phyloP scores from a whole-genome alignment of 306 rosid genomes.

The Quercus alba region DNA sequence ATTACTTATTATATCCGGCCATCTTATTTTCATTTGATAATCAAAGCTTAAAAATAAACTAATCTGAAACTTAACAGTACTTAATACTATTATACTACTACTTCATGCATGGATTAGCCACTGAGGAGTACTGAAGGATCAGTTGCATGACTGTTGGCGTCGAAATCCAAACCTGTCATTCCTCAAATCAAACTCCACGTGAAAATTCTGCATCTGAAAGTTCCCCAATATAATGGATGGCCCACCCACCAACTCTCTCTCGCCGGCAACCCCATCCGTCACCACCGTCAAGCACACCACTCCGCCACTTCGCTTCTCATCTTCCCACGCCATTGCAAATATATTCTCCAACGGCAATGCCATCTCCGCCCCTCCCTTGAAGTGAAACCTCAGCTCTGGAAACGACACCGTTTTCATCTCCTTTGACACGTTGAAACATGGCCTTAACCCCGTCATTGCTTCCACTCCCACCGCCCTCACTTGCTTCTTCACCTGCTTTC shows the following conservation, averaged over 20 bases:
- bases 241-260: not conserved
- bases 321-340: not conserved
- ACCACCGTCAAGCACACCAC: not conserved
- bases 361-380: conserved; percentile 11
- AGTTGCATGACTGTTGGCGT: not conserved
- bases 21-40: too few relatives aligned
- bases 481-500: not conserved
- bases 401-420: not conserved
- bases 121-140: not conserved
- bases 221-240: conserved; percentile 1
- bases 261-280: not conserved
- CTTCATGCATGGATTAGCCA: too few relatives aligned
- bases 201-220: conserved; percentile 2
- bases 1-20: too few relatives aligned
- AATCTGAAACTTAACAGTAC: too few relatives aligned
- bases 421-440: not conserved
- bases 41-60: too few relatives aligned
- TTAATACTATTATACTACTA: too few relatives aligned
- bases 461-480: not conserved
- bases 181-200: conserved; percentile 3
- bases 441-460: not conserved
- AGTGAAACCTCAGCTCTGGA: not conserved
- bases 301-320: not conserved
- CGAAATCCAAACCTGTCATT: not conserved
- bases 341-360: not conserved